These are phyloP conservation scores for Rubus parviflorus DNA, from an alignment of 306 rosid genomes.

Conservation along the genomic window DNA sequence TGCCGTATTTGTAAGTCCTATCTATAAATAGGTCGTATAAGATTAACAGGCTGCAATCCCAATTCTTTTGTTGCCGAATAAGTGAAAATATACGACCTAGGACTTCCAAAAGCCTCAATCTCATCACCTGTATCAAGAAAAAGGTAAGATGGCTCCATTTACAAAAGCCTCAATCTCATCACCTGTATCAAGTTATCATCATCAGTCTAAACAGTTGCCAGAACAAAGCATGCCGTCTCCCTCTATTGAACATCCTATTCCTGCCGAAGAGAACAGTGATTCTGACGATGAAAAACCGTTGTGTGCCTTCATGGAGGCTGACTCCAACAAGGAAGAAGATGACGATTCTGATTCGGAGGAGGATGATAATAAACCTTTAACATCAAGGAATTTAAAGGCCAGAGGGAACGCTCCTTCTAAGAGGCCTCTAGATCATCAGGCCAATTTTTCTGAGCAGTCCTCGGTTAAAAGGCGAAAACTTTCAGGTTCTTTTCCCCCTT, in stretches of 20 bases:
- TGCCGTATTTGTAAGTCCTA: background rate
- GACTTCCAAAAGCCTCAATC: no score
- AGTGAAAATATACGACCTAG: no score
- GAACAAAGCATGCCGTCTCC: conserved; percentile 15
- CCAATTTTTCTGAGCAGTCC: conserved; percentile 23
- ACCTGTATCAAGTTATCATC: background rate
- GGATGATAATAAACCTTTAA: conserved; percentile 43
- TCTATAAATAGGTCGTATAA: background rate
- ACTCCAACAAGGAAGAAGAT: background rate
- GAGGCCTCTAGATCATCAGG: conserved; percentile 45
- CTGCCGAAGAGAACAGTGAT: conserved; percentile 17
- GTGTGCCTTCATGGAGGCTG: conserved; percentile 30
- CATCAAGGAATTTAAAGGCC: conserved; percentile 37
- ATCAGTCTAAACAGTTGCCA: background rate
- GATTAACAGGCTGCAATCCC: background rate
- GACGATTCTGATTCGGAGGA: conserved; percentile 37
- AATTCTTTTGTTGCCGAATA: no score
- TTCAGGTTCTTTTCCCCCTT: conserved; percentile 22
- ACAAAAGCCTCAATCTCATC: conserved; percentile 10
- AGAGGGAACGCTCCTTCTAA: conserved; percentile 33
- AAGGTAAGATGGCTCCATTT: conserved; percentile 34
- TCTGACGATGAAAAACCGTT: conserved; percentile 47
- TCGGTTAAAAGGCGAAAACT: conserved; percentile 38
- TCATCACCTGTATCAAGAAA: no score
- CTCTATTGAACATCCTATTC: conserved; percentile 3